Percentiles rank a stretch among this genome's conserved stretches.
Conservation (phyloP, 495 filamentous ascomycete species). For the Hypoxylon fuscum region DNA sequence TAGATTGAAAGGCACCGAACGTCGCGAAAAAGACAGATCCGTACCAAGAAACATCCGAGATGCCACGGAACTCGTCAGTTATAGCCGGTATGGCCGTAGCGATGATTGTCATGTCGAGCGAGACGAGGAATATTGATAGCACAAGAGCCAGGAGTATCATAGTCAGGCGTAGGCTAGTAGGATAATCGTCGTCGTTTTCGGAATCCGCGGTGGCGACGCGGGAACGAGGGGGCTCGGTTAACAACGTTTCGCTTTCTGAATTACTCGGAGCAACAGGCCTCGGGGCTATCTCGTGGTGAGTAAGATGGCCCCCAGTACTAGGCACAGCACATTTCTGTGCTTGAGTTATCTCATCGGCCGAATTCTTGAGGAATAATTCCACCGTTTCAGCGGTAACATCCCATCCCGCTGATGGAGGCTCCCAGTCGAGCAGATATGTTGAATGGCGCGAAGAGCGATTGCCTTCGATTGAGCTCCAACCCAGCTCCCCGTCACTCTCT, state of each 20-base stretch:
- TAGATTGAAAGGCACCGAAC: conserved; percentile 16
- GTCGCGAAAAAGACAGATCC: conserved; percentile 35
- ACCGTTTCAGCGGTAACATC: background rate
- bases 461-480: background rate
- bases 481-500: no score
- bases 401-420: background rate
- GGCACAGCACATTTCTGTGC: background rate
- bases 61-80: conserved; percentile 47
- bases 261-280: background rate
- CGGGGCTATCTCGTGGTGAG: background rate
- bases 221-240: background rate
- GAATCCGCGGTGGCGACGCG: background rate
- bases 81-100: conserved; percentile 55
- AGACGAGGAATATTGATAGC: background rate
- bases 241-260: background rate
- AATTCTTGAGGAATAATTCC: background rate
- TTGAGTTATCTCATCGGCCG: background rate
- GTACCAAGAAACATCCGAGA: conserved; percentile 54
- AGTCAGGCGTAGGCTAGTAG: background rate
- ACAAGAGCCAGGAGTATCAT: background rate
- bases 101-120: conserved; percentile 32
- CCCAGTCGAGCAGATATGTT: background rate
- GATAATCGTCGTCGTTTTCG: background rate
- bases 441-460: background rate
- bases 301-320: background rate